Conservation (phyloP, 2,329 filamentous ascomycete genomes). For the Penicillium capsulatum region DNA sequence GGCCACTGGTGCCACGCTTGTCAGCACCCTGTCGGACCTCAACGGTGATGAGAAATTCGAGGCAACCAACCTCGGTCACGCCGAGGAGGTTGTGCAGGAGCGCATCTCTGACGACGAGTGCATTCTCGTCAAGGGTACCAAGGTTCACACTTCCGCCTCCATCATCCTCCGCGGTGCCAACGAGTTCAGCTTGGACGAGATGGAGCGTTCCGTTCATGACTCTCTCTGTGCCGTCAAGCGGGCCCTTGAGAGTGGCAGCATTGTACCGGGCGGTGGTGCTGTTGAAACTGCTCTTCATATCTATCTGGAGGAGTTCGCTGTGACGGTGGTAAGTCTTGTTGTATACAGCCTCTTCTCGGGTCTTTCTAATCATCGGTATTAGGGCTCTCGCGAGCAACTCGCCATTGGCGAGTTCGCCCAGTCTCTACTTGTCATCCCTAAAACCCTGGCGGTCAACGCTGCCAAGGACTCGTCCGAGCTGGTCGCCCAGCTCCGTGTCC, state of each 20-base stretch:
- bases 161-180: constrained; percentile 94
- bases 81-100: constrained; percentile 96
- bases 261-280: constrained; percentile 92
- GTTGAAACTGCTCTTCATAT: constrained; percentile 99
- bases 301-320: constrained; percentile 97
- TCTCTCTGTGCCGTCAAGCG: constrained; percentile 95
- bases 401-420: constrained; percentile 97
- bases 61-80: constrained; percentile 77
- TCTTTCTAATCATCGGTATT: constrained; percentile 7
- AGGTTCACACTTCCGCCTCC: constrained; percentile 87
- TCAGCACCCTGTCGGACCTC: constrained; percentile 89
- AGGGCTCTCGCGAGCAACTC: constrained; percentile 89
- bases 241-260: constrained; percentile 91
- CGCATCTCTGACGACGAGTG: constrained; percentile 98
- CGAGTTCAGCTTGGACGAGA: constrained; percentile 95
- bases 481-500: constrained; percentile 87
- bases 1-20: constrained; percentile 87
- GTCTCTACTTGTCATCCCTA: constrained; percentile 88
- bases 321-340: constrained; percentile 67
- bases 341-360: constrained; percentile 2
- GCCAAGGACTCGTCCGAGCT: constrained; percentile 95
- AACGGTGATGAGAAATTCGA: constrained; percentile 98
- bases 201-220: constrained; percentile 98
- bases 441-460: constrained; percentile 93
- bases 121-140: constrained; percentile 93